These are phyloP conservation scores for Alternaria sp. DNA, from an alignment of 2,329 filamentous ascomycete genomes.

Conservation along the genomic window DNA sequence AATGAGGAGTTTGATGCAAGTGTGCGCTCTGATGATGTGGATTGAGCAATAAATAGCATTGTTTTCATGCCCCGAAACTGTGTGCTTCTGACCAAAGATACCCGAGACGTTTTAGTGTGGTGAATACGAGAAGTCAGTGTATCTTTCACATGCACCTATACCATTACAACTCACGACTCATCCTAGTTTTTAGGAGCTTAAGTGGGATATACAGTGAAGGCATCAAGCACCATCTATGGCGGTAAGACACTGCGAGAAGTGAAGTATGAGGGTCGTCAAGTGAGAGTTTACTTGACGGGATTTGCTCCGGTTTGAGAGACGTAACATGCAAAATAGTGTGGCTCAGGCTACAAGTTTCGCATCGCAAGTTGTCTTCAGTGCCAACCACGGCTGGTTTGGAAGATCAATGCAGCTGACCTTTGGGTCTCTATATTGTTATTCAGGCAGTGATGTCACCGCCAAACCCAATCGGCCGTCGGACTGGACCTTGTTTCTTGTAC, in stretches of 20 bases:
- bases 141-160: no score
- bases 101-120: background rate
- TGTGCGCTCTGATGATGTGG: background rate
- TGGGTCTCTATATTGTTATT: background rate
- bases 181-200: background rate
- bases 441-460: constrained; percentile 68
- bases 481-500: constrained; percentile 65
- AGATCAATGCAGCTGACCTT: background rate
- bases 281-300: background rate
- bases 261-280: background rate
- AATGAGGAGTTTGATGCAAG: background rate
- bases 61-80: background rate
- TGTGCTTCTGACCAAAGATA: background rate
- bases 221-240: background rate
- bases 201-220: background rate
- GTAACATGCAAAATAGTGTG: background rate
- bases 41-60: background rate
- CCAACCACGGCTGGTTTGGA: background rate
- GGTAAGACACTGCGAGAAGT: background rate
- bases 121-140: background rate
- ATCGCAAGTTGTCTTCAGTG: background rate
- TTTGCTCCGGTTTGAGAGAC: background rate
- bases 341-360: background rate
- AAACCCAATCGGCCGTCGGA: constrained; percentile 86
- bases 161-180: no score